These are phyloP conservation scores for Grosmannia huntii DNA, from an alignment of 2,329 filamentous ascomycete genomes.

Conservation along the genomic window DNA sequence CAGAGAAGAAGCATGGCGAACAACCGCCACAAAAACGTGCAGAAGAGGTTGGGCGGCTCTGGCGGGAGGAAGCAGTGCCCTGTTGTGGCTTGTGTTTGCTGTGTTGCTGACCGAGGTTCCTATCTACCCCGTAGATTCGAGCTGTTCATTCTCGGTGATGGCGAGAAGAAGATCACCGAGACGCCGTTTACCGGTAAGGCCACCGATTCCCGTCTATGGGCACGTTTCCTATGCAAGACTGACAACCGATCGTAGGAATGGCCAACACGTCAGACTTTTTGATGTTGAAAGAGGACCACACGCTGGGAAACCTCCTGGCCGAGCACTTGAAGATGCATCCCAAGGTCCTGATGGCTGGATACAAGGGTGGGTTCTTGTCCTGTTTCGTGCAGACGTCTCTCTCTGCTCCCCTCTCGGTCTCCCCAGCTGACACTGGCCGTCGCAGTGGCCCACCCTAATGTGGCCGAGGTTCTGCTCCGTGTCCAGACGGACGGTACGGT, in stretches of 20 bases:
- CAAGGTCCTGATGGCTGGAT: constrained; percentile 81
- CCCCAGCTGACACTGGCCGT: neutral
- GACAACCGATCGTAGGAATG: constrained; percentile 47
- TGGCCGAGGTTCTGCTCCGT: constrained; percentile 54
- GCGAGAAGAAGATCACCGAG: constrained; percentile 88
- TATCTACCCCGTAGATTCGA: constrained; percentile 55
- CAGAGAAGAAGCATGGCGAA: constrained; percentile 16
- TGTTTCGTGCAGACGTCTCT: neutral
- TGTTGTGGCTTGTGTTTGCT: constrained; percentile 12
- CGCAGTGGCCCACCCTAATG: constrained; percentile 45
- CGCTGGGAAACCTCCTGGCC: constrained; percentile 78
- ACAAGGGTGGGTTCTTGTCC: constrained; percentile 52
- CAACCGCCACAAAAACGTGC: constrained; percentile 25
- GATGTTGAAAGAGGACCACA: constrained; percentile 95
- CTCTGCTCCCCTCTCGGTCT: too few relatives aligned
- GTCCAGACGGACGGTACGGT: constrained; percentile 85
- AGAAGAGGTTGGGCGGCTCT: constrained; percentile 17
- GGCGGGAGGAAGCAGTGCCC: neutral
- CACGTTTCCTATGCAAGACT: neutral
- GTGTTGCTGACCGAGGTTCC: neutral
- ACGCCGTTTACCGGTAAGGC: constrained; percentile 74
- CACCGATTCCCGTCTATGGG: neutral
- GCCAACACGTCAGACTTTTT: constrained; percentile 93
- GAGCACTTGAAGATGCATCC: constrained; percentile 74
- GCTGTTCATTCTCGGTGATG: constrained; percentile 74